Evolutionary conservation across 2,329 filamentous ascomycete species (phyloP).

Genomic region (Pezicula carpinea): DNA sequence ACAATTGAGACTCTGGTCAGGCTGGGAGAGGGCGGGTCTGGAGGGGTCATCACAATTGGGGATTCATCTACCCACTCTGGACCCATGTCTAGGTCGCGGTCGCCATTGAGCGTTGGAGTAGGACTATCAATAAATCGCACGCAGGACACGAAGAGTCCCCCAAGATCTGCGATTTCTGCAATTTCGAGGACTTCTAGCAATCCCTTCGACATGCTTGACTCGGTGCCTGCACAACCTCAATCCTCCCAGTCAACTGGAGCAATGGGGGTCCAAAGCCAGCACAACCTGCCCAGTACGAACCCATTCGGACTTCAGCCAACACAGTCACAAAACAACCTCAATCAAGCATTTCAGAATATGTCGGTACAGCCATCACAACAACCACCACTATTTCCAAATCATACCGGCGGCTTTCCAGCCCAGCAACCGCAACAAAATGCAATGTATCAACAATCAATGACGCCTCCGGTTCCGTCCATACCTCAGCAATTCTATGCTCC

Average conservation of each 20-base stretch:
- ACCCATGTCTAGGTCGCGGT: conserved; percentile 48
- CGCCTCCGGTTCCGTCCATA: conserved; percentile 27
- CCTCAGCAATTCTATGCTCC: conserved; percentile 25
- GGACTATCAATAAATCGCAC: conserved; percentile 25
- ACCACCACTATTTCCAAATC: conserved; percentile 67
- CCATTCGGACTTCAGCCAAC: conserved; percentile 55
- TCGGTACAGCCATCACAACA: conserved; percentile 57
- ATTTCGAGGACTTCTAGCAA: conserved; percentile 48
- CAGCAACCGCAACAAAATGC: conserved; percentile 35
- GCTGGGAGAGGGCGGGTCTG: conserved; percentile 64
- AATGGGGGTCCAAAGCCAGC: conserved; percentile 43
- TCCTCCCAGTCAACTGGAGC: conserved; percentile 62
- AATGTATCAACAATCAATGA: conserved; percentile 32
- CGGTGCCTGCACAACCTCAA: conserved; percentile 50
- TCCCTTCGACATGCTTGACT: conserved; percentile 57
- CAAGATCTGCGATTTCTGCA: conserved; percentile 12
- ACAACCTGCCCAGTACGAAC: conserved; percentile 45
- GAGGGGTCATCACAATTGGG: conserved; percentile 21
- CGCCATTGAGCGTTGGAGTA: conserved; percentile 40
- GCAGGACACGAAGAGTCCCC: conserved; percentile 11
- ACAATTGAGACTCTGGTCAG: conserved; percentile 81
- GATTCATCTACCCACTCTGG: conserved; percentile 32
- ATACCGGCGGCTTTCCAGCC: conserved; percentile 56
- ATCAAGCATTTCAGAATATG: conserved; percentile 70
- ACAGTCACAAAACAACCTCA: conserved; percentile 37